Base-by-base conservation (phyloP, 2,329 filamentous ascomycete genomes). In the Scedosporium boydii region DNA sequence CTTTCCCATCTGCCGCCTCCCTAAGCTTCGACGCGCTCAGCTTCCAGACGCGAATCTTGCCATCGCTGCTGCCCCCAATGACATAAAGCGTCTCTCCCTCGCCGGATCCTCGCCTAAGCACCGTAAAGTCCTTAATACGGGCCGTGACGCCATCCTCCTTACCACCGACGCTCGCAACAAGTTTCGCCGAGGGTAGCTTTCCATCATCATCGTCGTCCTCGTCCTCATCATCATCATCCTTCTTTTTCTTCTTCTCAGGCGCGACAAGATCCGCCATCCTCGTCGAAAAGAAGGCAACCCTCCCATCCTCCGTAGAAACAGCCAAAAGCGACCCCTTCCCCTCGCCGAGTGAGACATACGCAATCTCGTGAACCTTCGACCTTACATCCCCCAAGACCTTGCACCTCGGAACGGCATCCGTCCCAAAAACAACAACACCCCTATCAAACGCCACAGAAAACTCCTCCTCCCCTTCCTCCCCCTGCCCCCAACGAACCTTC, bases 361-460 rank as follows among this genome's bases (percentile, higher is more conserved):
- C 78, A 66, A 97, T 80, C 69, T 93, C 85, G 71, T 97, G 93
- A 26, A 98, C 78, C 77, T 97, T 98, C 18, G 87, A 92, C 67
- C 80, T 79, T 1, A 86, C 83, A 48, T 82, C 78, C 12, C 88
- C 83, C 70, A 90, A 78, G 57, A 95, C 80, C 67, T 86, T 85
- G 71, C 89, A 93, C 70, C 84, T 89, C 2, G 91, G 88, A 65
- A 86, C 87, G 65, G 90, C 95, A 72, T 97, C 91, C 79, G 95
- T 90, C 65, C 91, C 91, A 71, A 95, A 98, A 0, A 96, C 84
- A 34, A 95, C 81, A 6, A 88, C 83, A 57, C 95, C 92, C 67
- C 90, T 82, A 72, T 98, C 93, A 70, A 98, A 98, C 0, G 83
- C 88, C 3, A 99, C 90, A 0, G 89, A 89, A 69, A 95, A 99